Evolutionary conservation across 2,329 filamentous ascomycete genomes (phyloP), one percentile per base, ranked within the genome.

Genomic region (Xylariaceae sp.): DNA sequence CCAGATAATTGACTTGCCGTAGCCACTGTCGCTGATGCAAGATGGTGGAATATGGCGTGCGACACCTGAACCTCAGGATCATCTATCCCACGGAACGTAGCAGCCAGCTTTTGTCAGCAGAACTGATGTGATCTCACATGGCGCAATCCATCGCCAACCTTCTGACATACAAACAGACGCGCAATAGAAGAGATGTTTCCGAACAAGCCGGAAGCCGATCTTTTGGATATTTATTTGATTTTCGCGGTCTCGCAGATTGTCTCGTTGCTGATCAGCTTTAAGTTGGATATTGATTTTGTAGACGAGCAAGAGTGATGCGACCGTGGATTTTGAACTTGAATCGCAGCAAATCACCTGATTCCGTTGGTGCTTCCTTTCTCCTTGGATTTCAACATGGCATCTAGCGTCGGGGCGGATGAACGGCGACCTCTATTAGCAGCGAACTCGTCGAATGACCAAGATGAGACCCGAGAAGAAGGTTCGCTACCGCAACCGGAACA

Each of bases 401-500:
- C 22, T 17, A 17, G 16, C 28, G 31, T 5, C 12, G 38, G 48
- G 10, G 34, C 12, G 18, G 50, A 53, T 19, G 53, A 55, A 34
- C 31, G 46, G 49, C 48, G 40, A 44, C 49, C 53, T 45, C 53
- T 53, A 3, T 50, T 57, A 10, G 40, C 40, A 18, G 42, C 42
- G 6, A 16, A 5, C 5, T 7, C 43, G 10, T 11, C 31, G 31
- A 46, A 3, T 7, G 7, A 28, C 7, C 22, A 42, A 14, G 16
- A 18, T 34, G 9, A 33, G 12, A 2, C 33, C 54, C 9, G 55
- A 58, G 18, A 49, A 60, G 46, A 55, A 54, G 12, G 59, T 60
- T 1, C 51, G 42, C 14, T 48, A n/a, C 51, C 55, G 17, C 60
- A 55, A 18, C 62, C 63, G 18, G 58, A 60, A 6, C 60, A 63